Conservation (phyloP, 1,284 basidiomycete species). For the Fistulina hepatica region DNA sequence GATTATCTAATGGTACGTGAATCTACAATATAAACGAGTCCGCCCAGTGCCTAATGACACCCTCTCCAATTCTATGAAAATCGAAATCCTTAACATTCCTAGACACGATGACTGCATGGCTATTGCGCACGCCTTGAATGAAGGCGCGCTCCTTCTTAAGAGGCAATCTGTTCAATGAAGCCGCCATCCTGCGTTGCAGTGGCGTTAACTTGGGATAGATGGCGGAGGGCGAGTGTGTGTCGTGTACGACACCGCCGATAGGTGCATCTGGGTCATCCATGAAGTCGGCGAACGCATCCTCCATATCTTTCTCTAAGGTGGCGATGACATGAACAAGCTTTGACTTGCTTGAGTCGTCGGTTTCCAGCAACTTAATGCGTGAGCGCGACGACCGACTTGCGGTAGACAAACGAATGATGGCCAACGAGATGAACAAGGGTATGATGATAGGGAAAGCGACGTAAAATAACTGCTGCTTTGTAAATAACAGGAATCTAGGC, state of each 20-base stretch:
- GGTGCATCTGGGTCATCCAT: slow-evolving; percentile 27
- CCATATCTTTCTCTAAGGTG: slow-evolving; percentile 46
- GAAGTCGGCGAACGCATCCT: slow-evolving; percentile 40
- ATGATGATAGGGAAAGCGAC: slow-evolving; percentile 50
- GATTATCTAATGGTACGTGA: too few relatives aligned
- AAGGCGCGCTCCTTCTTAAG: slow-evolving; percentile 58
- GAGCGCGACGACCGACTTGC: slow-evolving; percentile 43
- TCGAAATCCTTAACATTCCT: slow-evolving; percentile 51
- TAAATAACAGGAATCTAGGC: neutral
- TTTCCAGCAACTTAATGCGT: slow-evolving; percentile 52
- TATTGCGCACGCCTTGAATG: slow-evolving; percentile 45
- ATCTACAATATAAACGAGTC: slow-evolving; percentile 38
- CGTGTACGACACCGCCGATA: neutral
- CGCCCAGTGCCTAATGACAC: slow-evolving; percentile 61
- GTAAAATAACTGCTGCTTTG: slow-evolving; percentile 36
- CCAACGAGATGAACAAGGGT: slow-evolving; percentile 44
- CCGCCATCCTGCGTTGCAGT: slow-evolving; percentile 39
- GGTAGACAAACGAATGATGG: slow-evolving; percentile 40
- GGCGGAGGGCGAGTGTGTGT: neutral
- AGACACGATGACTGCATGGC: slow-evolving; percentile 60
- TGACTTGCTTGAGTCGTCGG: slow-evolving; percentile 29
- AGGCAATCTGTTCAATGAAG: slow-evolving; percentile 54
- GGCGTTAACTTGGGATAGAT: slow-evolving; percentile 34
- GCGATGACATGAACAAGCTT: slow-evolving; percentile 43
- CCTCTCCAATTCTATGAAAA: slow-evolving; percentile 45